Evolutionary conservation across 805 yeast genomes (phyloP), one percentile per base, ranked within the genome.

Genomic region (Metschnikowia orientalis): DNA sequence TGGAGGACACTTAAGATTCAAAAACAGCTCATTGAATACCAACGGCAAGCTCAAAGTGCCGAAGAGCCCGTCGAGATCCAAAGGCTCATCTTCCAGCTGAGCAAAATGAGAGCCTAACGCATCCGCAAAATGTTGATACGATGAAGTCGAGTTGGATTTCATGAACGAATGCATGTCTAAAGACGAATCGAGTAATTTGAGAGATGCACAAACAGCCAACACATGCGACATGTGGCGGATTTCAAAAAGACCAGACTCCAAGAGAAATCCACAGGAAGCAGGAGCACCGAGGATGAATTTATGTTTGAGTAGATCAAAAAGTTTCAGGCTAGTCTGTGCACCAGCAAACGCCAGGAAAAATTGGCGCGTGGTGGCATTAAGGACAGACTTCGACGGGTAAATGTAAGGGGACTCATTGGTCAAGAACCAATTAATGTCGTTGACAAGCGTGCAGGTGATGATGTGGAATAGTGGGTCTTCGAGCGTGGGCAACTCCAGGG

Each of bases 11-110:
- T 61, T 45, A 25, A 56, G 53, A 8, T 50, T 44, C n/a, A 58
- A 45, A 34, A 64, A 67, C 27, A 23, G 59, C 38, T 40, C 54
- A 38, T 44, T 56, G 47, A 72, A 63, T 6, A 75, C 47, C 20
- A 75, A 43, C 0, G 81, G 81, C 38, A 71, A 61, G 7, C 72
- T 53, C 9, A 74, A 58, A 16, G 75, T 60, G 1, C 79, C 78
- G 32, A 76, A 51, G 40, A 73, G 74, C 46, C 73, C 71, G 47
- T 73, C 73, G 27, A 75, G 39, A 8, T 29, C 38, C 29, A 29
- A 49, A 18, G 15, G 21, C 18, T 20, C 8, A 20, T 20, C 22
- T 15, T 18, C 17, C 13, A 6, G 7, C 28, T 32, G 41, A 18
- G 39, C 40, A 35, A 38, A 47, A 48, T 10, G 41, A 43, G n/a